Base-by-base conservation (phyloP, 176 grass and related monocot genomes). In the Stipa capillata region DNA sequence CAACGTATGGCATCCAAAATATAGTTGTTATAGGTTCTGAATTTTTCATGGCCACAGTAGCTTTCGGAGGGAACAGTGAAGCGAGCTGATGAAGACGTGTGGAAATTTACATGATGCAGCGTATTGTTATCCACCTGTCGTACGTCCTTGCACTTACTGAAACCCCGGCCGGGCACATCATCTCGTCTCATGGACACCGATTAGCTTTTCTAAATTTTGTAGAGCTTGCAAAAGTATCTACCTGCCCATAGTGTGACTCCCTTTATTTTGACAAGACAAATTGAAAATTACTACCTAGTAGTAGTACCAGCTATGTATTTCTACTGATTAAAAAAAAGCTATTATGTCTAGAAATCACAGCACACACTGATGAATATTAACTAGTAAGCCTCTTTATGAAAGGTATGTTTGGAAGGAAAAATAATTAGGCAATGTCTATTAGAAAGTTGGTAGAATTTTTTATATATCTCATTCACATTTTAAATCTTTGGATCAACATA, bases 1-100 rank as follows among this genome's bases (percentile, higher is more conserved):
- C 54, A n/a, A n/a, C n/a, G n/a, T n/a, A 55, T 7, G 21, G n/a
- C 20, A 24, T n/a, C n/a, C n/a, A n/a, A n/a, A n/a, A n/a, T n/a
- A n/a, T n/a, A n/a, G n/a, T n/a, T n/a, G n/a, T n/a, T n/a, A n/a
- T n/a, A n/a, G n/a, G 35, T 16, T n/a, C 23, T 49, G 37, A 61
- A 65, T 57, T 66, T 62, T 72, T 41, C 77, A 11, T 62, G 62
- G 76, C 70, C 76, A 81, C 82, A 80, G 69, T 76, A 61, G 82
- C 82, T 80, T 20, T 89, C 87, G 12, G 31, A 76, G 27, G 35
- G 81, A 71, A 81, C 70, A 17, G 54, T 80, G 62, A 76, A 81
- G 82, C 64, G 82, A 81, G 35, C 16, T 63, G 82, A 80, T 27
- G 70, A 81, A 36, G 82, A 89, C 76, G 53, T 69, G 33, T 31